Base-by-base conservation (phyloP, 2,329 filamentous ascomycete genomes). In the Mollisiaceae sp. region DNA sequence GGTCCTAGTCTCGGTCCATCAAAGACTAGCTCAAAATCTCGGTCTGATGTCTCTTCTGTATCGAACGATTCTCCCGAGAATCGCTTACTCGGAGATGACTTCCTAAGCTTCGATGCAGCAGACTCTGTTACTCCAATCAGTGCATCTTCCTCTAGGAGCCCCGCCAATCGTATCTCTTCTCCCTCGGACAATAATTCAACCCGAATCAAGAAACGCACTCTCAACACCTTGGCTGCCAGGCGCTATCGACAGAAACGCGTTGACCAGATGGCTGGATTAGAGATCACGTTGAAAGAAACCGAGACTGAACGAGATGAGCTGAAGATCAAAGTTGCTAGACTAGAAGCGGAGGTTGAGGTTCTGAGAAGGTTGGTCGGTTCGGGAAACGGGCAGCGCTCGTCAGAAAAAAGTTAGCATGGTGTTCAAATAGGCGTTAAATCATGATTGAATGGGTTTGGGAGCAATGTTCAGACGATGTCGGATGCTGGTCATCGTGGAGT, bases 211-310 rank as follows among this genome's bases (percentile, higher is more conserved):
- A 91, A 91, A 76, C 87, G 89, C 35, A 85, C 86, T 67, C 84
- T 86, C 67, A 91, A 92, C 76, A 91, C 89, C 15, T 82, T 90
- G 67, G 89, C 89, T n/a, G 89, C 89, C 36, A 84, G 88, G 67
- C 88, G 89, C 67, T 91, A 91, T 74, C 86, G 89, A 32, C 89
- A 91, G 75, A 90, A 89, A 75, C 86, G 88, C 55, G 82, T 91
- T 39, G 89, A 91, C 71, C 86, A 88, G 67, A 85, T 91, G 75
- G 78, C 78, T 32, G 84, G 86, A 67, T 81, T 92, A 38, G 89
- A 91, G 76, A 76, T 78, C 9, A 83, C 85, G 22, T 78, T 92
- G 50, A 83, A 82, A 56, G 81, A 84, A 52, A 83, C 88, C 73
- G 85, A 84, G 65, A 77, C 81, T 57, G 89, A 91, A 73, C 79